Percentiles rank a stretch among this genome's conserved stretches.
phyloP scores from a whole-genome alignment of 2,329 filamentous ascomycete species.

The Bertia moriformis region DNA sequence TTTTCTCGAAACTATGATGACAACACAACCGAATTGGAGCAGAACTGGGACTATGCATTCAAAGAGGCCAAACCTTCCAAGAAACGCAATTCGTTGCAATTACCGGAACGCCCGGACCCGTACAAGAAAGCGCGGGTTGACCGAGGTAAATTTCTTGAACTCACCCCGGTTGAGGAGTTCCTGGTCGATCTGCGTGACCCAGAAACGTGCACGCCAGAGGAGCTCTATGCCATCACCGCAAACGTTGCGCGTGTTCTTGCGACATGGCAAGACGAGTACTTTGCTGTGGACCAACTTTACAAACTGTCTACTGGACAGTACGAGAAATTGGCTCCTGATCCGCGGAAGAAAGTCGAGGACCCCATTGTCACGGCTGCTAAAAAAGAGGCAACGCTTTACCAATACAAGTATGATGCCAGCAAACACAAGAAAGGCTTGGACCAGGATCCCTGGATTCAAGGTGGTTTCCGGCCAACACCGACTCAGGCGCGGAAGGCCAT shows the following conservation, averaged over 20 bases:
- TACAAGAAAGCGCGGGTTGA: background rate
- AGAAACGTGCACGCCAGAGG: slow-evolving; percentile 27
- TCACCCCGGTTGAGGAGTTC: slow-evolving; percentile 6
- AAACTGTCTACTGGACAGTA: slow-evolving; percentile 16
- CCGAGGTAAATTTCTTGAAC: background rate
- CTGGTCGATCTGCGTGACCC: slow-evolving; percentile 18
- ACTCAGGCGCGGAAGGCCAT: slow-evolving; percentile 22
- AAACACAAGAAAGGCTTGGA: slow-evolving; percentile 7
- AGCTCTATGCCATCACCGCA: slow-evolving; percentile 35
- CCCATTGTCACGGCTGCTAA: slow-evolving; percentile 37
- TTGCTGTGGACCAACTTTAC: slow-evolving; percentile 32
- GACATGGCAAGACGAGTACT: slow-evolving; percentile 42
- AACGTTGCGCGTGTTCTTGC: slow-evolving; percentile 35
- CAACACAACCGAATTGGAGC: slow-evolving; percentile 11
- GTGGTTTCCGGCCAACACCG: slow-evolving; percentile 25
- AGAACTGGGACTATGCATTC: slow-evolving; percentile 16
- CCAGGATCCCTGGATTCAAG: slow-evolving; percentile 41
- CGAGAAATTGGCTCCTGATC: slow-evolving; percentile 16
- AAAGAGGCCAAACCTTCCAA: slow-evolving; percentile 11
- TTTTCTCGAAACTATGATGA: slow-evolving; percentile 3
- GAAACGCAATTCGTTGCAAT: slow-evolving; percentile 10
- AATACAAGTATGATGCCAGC: slow-evolving; percentile 28
- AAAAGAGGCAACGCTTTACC: slow-evolving; percentile 45
- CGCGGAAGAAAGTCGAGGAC: slow-evolving; percentile 32
- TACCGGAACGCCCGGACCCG: background rate